Evolutionary conservation across 345 rosid genomes (phyloP), one percentile per base, ranked within the genome.

Genomic region (Eucalyptus cloeziana): DNA sequence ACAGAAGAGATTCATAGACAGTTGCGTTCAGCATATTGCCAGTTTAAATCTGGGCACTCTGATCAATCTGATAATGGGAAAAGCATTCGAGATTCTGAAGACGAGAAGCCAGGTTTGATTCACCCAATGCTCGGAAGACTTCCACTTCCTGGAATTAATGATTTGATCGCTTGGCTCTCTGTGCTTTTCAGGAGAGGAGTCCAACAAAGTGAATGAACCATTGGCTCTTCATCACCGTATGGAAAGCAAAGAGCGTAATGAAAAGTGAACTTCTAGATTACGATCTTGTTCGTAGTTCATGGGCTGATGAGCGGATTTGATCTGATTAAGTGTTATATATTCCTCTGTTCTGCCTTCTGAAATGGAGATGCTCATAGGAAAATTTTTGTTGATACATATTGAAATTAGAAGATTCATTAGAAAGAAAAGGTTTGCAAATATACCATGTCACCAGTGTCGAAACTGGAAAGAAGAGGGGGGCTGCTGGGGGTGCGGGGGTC

Each of bases 11-110:
- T 94, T 56, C 92, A 93, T 81, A 56, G 88, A 88, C 91, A 90
- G 86, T 87, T 98, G 88, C 92, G 86, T 60, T 91, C 93, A 43
- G 99, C 96, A n/a, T 98, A 96, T 90, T 93, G 95, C 92, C 99
- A 94, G 92, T 88, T 94, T 86, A 88, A 89, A 40, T 88, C 90
- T 5, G 50, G 22, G 56, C 86, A 88, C 40, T n/a, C 22, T 76
- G 90, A 81, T 37, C 47, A 76, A 40, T 40, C 88, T 71, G 49
- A 54, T 24, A n/a, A 88, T 88, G 87, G n/a, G 62, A 91, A 89
- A n/a, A 81, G 47, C 54, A 33, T 86, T 86, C 71, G 31, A 60
- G 94, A 83, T 89, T 91, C 91, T 17, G 92, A 89, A 90, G 80
- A 85, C 13, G 6, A 19, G 67, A 89, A 89, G 43, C 90, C 90